Evolutionary conservation across 2,329 filamentous ascomycete genomes (phyloP).

Genomic region (Pseudocercospora cruenta): DNA sequence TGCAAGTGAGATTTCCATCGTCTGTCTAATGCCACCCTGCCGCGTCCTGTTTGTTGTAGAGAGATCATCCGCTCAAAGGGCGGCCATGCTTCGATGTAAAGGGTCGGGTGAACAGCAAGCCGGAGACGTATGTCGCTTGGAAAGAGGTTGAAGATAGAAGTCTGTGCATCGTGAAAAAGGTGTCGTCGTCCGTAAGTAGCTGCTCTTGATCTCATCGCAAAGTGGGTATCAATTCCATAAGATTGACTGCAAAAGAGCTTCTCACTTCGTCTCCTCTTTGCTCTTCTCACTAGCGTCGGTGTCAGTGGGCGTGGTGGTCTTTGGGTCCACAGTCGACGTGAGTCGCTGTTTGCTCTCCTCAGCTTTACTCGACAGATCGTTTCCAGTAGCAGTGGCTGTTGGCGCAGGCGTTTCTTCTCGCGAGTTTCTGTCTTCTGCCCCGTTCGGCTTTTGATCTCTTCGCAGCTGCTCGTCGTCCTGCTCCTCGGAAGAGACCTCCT

Average conservation of each 20-base stretch:
- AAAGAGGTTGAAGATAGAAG: neutral
- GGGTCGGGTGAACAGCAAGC: neutral
- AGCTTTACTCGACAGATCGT: constrained; percentile 19
- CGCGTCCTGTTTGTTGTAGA: constrained; percentile 18
- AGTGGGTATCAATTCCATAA: constrained; percentile 32
- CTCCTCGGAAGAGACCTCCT: constrained; percentile 68
- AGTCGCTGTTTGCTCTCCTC: constrained; percentile 36
- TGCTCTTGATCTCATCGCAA: constrained; percentile 20
- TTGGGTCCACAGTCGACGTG: constrained; percentile 34
- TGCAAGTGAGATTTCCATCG: constrained; percentile 6
- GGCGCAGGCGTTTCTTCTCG: constrained; percentile 58
- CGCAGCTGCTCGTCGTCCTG: constrained; percentile 84
- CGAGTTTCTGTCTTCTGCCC: constrained; percentile 41
- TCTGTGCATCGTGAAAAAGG: constrained; percentile 8
- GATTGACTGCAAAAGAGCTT: constrained; percentile 5
- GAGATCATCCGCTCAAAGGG: neutral
- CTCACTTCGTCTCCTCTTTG: constrained; percentile 27
- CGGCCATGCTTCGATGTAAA: neutral
- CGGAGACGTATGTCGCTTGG: constrained; percentile 8
- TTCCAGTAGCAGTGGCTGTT: constrained; percentile 17
- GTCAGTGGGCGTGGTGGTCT: constrained; percentile 30
- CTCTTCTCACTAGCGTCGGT: constrained; percentile 14
- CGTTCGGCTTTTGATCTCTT: constrained; percentile 56
- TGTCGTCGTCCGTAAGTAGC: constrained; percentile 11
- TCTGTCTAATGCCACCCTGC: constrained; percentile 15